Percentiles rank a stretch among this genome's conserved stretches.
phyloP scores from a whole-genome alignment of 2,329 filamentous ascomycete genomes.

The Xylaria sp. region DNA sequence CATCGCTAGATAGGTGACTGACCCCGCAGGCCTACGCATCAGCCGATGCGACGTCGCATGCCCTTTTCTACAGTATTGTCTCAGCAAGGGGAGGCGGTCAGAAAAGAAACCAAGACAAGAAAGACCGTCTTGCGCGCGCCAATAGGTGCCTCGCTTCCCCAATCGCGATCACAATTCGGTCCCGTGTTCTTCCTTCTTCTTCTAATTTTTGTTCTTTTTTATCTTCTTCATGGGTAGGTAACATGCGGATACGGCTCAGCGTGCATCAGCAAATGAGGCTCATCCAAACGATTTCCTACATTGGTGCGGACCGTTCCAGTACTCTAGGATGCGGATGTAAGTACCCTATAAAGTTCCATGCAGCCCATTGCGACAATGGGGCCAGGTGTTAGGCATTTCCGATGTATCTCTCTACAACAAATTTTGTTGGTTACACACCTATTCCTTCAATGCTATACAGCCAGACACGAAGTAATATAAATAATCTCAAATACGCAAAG shows the following conservation, averaged over 20 bases:
- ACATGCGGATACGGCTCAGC: conserved; percentile 7
- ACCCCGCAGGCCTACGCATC: conserved; percentile 7
- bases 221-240: neutral
- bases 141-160: neutral
- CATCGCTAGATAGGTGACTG: conserved; percentile 6
- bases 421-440: conserved; percentile 1
- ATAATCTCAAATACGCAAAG: conserved; percentile 5
- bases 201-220: neutral
- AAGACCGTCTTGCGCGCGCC: neutral
- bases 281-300: conserved; percentile 8
- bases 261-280: conserved; percentile 21
- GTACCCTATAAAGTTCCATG: conserved; percentile 13
- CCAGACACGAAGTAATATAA: neutral
- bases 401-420: neutral
- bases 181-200: conserved; percentile 3
- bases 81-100: conserved; percentile 16
- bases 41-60: conserved; percentile 9
- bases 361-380: conserved; percentile 24
- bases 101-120: conserved; percentile 22
- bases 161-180: neutral
- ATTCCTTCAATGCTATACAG: neutral
- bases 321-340: neutral
- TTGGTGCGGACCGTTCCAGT: conserved; percentile 21
- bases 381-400: conserved; percentile 21
- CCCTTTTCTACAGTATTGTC: neutral